Evolutionary conservation across 202 grass and related monocot genomes (phyloP).

Genomic region (Musa balbisiana): DNA sequence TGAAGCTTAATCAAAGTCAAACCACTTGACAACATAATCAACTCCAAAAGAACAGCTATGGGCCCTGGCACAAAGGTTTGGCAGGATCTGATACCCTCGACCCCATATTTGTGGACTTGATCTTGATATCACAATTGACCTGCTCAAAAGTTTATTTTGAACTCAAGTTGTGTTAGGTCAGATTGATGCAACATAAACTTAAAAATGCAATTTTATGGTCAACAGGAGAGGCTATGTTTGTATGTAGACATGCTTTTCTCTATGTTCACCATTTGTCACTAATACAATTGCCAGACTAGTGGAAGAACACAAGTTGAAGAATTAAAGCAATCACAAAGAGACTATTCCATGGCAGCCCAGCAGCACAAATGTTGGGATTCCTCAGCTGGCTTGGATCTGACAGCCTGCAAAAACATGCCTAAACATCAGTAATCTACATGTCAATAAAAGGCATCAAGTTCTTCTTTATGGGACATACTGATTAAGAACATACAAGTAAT

Average conservation of each 20-base stretch:
- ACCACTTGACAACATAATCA: background rate
- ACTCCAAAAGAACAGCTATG: background rate
- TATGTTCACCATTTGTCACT: background rate
- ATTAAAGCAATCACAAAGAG: background rate
- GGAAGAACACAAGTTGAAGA: background rate
- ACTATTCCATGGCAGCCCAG: background rate
- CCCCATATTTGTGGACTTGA: background rate
- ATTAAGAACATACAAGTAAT: background rate
- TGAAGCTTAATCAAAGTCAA: background rate
- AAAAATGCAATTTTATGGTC: too few relatives aligned
- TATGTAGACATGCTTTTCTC: background rate
- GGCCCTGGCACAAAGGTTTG: background rate
- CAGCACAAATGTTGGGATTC: too few relatives aligned
- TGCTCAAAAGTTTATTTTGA: background rate
- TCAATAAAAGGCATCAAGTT: background rate
- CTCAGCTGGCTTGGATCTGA: background rate
- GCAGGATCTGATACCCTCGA: background rate
- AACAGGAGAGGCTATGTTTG: too few relatives aligned
- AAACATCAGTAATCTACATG: background rate
- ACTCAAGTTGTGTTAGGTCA: background rate
- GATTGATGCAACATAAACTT: too few relatives aligned
- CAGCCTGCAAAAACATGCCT: background rate
- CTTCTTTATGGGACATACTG: background rate
- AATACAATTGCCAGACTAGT: too few relatives aligned
- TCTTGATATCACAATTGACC: background rate